Conservation (phyloP, 2,329 filamentous ascomycete species). For the Seiridium unicorne region DNA sequence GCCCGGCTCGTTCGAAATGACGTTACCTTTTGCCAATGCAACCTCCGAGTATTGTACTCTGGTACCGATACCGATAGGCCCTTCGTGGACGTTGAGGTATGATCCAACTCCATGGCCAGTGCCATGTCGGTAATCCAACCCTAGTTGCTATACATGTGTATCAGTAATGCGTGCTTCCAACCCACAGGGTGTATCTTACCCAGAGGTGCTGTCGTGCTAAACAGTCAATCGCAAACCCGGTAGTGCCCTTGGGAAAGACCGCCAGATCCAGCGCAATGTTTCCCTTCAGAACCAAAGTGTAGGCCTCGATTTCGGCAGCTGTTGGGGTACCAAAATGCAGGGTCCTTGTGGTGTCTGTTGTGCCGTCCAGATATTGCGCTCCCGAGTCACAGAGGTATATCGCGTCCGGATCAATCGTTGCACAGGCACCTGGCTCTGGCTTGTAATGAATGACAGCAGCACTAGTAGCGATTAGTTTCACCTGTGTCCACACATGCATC, state of each 20-base stretch:
- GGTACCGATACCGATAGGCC: slow-evolving; percentile 93
- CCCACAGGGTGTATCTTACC: slow-evolving; percentile 47
- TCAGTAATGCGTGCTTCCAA: slow-evolving; percentile 8
- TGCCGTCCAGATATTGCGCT: slow-evolving; percentile 93
- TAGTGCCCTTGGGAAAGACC: slow-evolving; percentile 92
- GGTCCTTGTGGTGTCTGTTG: slow-evolving; percentile 92
- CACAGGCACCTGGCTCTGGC: slow-evolving; percentile 78
- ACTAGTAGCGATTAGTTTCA: slow-evolving; percentile 9
- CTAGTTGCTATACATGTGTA: slow-evolving; percentile 53
- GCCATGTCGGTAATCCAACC: slow-evolving; percentile 92
- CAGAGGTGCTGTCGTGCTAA: slow-evolving; percentile 90
- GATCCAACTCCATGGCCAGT: slow-evolving; percentile 96
- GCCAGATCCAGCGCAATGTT: slow-evolving; percentile 85
- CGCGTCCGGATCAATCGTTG: slow-evolving; percentile 76
- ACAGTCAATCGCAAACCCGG: slow-evolving; percentile 85
- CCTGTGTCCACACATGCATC: slow-evolving; percentile 16
- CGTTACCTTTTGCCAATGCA: slow-evolving; percentile 84
- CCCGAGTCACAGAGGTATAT: slow-evolving; percentile 97
- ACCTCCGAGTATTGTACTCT: slow-evolving; percentile 90
- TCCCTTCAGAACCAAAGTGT: slow-evolving; percentile 92
- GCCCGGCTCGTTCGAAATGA: slow-evolving; percentile 92
- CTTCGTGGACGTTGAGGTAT: slow-evolving; percentile 95
- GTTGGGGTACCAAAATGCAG: slow-evolving; percentile 87
- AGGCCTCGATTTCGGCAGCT: slow-evolving; percentile 80
- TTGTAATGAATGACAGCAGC: slow-evolving; percentile 96